Evolutionary conservation across 2,329 filamentous ascomycete species (phyloP), one percentile per base, ranked within the genome.

Genomic region (Aureobasidium leucospermi): DNA sequence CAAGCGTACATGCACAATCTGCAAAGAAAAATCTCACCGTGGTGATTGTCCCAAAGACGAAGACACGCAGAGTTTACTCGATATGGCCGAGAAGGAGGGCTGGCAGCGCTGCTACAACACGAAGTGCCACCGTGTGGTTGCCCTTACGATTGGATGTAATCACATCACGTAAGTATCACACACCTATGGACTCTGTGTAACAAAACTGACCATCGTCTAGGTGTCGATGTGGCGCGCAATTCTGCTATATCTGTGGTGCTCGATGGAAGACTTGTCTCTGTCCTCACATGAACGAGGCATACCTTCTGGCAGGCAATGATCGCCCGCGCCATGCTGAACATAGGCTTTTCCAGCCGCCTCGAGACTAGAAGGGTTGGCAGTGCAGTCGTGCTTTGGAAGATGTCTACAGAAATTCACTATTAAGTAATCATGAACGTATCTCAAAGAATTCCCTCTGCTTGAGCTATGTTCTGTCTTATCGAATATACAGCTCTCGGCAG

Each of bases 231-330:
- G 13, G 46, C 16, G 19, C 19, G 28, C 6, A 32, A 8, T 34
- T 43, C 6, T 34, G 10, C 16, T 57, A 31, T 19, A 10, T 28
- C 6, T 57, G 53, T 31, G 42, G 53, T 28, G 53, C 41, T 36
- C 53, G 41, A 16, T 57, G 53, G 53, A 47, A n/a, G 42, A 57
- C 53, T 28, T 57, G 53, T 10, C 3, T 2, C 11, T 57, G 53
- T 8, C 48, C 46, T 49, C 31, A 23, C 23, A 23, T 16, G 7
- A 49, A 36, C 9, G 46, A 49, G 23, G 29, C 8, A 36, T 49
- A 10, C 9, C 46, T 49, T 23, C 0, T 49, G 6, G 46, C 16
- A 19, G 46, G 46, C 34, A 16, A 3, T 10, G 6, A 36, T 32
- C 19, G 46, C 13, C 46, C 31, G 11, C 8, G 46, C 4, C n/a